Percentiles rank a stretch among this genome's conserved stretches.
Conservation (phyloP, 805 yeast genomes). For the Candida vartiovaarae region DNA sequence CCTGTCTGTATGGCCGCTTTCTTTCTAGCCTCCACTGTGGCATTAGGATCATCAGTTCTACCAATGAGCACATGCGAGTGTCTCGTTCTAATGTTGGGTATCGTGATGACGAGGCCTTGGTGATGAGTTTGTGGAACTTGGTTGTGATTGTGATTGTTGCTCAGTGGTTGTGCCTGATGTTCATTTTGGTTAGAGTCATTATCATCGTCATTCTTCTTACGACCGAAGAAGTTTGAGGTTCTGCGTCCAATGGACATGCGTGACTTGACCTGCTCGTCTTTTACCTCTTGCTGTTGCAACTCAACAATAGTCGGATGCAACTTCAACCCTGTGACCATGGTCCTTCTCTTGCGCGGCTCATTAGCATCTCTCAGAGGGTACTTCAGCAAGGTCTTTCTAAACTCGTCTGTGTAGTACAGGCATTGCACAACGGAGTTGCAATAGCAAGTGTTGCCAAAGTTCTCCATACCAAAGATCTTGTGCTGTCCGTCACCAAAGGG, state of each 20-base stretch:
- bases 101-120: conserved; percentile 4
- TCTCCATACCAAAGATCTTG: conserved; percentile 75
- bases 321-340: conserved; percentile 32
- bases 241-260: conserved; percentile 16
- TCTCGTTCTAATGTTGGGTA: conserved; percentile 15
- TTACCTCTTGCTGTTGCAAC: conserved; percentile 6
- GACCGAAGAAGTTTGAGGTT: conserved; percentile 25
- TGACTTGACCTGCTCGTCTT: conserved; percentile 8
- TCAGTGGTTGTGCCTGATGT: background rate
- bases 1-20: conserved; percentile 72
- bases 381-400: conserved; percentile 49
- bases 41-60: conserved; percentile 22
- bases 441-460: conserved; percentile 89
- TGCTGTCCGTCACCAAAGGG: conserved; percentile 64
- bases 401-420: conserved; percentile 64
- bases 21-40: conserved; percentile 66
- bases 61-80: conserved; percentile 13
- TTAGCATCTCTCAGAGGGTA: conserved; percentile 35
- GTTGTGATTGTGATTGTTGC: background rate
- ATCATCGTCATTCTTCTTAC: conserved; percentile 14
- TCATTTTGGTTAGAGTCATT: background rate
- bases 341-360: conserved; percentile 30
- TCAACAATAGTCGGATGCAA: conserved; percentile 27
- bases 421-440: conserved; percentile 91
- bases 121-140: background rate